These are phyloP conservation scores for Taphrina deformans DNA, from an alignment of 1,139 yeast genomes.

Conservation along the genomic window DNA sequence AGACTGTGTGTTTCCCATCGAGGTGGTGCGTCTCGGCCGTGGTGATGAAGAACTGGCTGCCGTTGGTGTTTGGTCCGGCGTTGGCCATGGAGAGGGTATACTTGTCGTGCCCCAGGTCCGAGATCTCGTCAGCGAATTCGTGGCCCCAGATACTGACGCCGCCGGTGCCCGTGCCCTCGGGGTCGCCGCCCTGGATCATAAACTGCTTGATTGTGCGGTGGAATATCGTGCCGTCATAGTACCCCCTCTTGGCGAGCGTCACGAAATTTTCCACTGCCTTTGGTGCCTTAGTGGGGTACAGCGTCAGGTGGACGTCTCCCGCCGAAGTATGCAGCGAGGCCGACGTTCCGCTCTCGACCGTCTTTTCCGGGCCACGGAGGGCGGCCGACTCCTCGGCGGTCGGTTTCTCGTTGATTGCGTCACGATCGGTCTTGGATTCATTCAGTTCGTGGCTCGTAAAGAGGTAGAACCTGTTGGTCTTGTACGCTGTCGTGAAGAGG, in stretches of 20 bases:
- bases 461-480: slow-evolving; percentile 46
- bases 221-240: slow-evolving; percentile 51
- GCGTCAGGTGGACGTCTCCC: slow-evolving; percentile 51
- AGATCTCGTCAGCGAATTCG: slow-evolving; percentile 52
- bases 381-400: slow-evolving; percentile 39
- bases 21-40: slow-evolving; percentile 51
- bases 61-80: slow-evolving; percentile 63
- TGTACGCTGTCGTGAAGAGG: slow-evolving; percentile 46
- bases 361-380: slow-evolving; percentile 30
- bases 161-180: slow-evolving; percentile 55
- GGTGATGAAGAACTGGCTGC: slow-evolving; percentile 64
- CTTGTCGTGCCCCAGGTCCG: slow-evolving; percentile 47
- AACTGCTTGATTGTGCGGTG: slow-evolving; percentile 54
- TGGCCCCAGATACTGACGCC: slow-evolving; percentile 52
- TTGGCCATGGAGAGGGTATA: slow-evolving; percentile 61
- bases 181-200: slow-evolving; percentile 60
- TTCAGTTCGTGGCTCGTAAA: slow-evolving; percentile 43
- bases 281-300: slow-evolving; percentile 50
- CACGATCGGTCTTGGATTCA: slow-evolving; percentile 39
- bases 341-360: slow-evolving; percentile 34
- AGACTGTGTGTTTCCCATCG: slow-evolving; percentile 61
- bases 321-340: slow-evolving; percentile 50
- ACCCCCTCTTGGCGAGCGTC: slow-evolving; percentile 47
- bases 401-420: slow-evolving; percentile 41
- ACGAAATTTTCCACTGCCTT: slow-evolving; percentile 53